Base-by-base conservation (phyloP, 441 rosid species). In the Populus tomentosa region DNA sequence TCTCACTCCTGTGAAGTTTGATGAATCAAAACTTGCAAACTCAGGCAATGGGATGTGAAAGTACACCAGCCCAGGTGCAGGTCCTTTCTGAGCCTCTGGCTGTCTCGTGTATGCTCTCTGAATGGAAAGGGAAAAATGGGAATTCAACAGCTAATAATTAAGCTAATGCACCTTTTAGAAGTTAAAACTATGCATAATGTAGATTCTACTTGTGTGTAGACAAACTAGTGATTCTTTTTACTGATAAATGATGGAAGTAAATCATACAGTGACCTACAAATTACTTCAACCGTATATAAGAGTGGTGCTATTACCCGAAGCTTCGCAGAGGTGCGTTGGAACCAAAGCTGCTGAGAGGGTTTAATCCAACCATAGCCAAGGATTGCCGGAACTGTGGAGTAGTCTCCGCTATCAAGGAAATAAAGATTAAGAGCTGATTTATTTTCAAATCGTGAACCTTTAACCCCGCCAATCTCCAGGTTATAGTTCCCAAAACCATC, bases 31-130 rank as follows among this genome's bases (percentile, higher is more conserved):
- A 32, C 67, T 67, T 23, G 78, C 66, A 66, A 89, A 89, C 76
- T 94, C 98, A 33, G 97, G 97, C 85, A 94, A 71, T 0, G 97
- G 98, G 74, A 94, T 93, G 88, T 93, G 98, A 77, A 91, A 85
- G 85, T 84, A 93, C 4, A 78, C 97, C 40, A 93, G 89, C 33
- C 95, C 95, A 0, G 97, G 94, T 21, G 98, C 98, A 4, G 87
- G 76, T 59, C 74, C 83, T 71, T 85, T 86, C 81, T 90, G 94
- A 50, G 92, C 81, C 40, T 77, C 64, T 20, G 97, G 98, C 80
- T 86, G 78, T 28, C 77, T 86, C 86, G 71, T 84, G 81, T 88
- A 88, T 78, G 77, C 85, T 83, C 77, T 87, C 97, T 90, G 82
- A 77, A 75, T 14, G 46, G 26, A 71, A 76, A 40, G 2, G 7